Evolutionary conservation across 441 rosid genomes (phyloP).

Genomic region (Capsella rubella): DNA sequence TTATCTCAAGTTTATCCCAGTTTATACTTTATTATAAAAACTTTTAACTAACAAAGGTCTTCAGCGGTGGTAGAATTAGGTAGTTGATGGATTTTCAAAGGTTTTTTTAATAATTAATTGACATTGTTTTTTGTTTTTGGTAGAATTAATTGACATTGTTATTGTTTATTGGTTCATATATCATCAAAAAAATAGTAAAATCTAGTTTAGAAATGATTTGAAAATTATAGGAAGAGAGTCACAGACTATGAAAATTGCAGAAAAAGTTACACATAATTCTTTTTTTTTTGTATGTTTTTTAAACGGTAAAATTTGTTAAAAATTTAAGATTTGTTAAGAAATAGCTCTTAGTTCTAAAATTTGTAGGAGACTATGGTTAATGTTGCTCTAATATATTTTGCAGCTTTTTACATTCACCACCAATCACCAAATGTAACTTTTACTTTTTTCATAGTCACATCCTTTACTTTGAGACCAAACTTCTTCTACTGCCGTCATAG

Average conservation of each 20-base stretch:
- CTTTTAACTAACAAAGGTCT: neutral
- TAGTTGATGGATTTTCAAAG: neutral
- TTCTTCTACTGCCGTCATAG: neutral
- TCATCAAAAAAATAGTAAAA: neutral
- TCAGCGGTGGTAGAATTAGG: neutral
- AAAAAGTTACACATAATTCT: neutral
- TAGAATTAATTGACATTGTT: neutral
- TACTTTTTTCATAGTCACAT: neutral
- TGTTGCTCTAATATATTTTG: neutral
- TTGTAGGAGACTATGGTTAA: too few species aligned
- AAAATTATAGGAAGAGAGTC: too few species aligned
- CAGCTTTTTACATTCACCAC: neutral
- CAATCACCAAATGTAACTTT: neutral
- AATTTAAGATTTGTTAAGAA: too few species aligned
- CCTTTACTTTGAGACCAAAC: neutral
- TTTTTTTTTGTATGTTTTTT: neutral
- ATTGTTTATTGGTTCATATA: neutral
- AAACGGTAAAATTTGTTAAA: neutral
- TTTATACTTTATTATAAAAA: neutral
- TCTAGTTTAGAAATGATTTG: too few species aligned
- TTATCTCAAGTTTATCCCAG: constrained; percentile 1
- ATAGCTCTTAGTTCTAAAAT: too few species aligned
- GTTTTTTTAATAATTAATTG: too few species aligned
- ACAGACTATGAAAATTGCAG: neutral
- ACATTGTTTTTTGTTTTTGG: too few species aligned